Percentiles rank a stretch among this genome's conserved stretches.
These are phyloP conservation scores for Beauveria pseudobassiana DNA, from an alignment of 2,329 filamentous ascomycete species.

Conservation along the genomic window DNA sequence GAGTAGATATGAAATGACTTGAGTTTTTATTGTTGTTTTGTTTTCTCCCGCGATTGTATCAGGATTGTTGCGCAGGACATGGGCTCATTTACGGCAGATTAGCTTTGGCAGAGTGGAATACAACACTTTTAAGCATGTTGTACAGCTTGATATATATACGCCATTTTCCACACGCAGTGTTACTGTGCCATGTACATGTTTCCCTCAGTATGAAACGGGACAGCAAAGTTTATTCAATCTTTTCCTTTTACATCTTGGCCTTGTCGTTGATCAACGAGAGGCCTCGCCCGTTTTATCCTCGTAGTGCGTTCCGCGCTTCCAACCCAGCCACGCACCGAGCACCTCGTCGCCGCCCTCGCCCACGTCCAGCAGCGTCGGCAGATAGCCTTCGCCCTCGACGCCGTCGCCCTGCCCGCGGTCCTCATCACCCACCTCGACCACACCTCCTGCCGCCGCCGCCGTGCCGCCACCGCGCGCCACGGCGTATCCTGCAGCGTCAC, in stretches of 20 bases:
- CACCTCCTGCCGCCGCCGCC: slow-evolving; percentile 8
- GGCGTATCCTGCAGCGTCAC: slow-evolving; percentile 66
- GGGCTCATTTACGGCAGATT: neutral
- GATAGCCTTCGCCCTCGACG: slow-evolving; percentile 61
- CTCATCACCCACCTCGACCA: slow-evolving; percentile 17
- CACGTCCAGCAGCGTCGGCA: slow-evolving; percentile 48
- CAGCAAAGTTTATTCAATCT: too few relatives aligned
- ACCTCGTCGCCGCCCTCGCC: slow-evolving; percentile 67
- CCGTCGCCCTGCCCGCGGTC: slow-evolving; percentile 56
- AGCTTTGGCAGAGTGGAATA: neutral
- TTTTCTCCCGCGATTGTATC: neutral
- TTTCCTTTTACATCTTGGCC: slow-evolving; percentile 25
- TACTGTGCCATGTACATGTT: neutral
- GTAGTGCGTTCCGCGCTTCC: slow-evolving; percentile 65
- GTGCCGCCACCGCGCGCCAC: slow-evolving; percentile 44
- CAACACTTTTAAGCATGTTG: neutral
- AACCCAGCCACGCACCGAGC: slow-evolving; percentile 67
- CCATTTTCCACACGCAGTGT: too few relatives aligned
- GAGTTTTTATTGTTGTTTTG: neutral
- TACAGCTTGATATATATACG: too few relatives aligned
- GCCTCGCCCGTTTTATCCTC: slow-evolving; percentile 51
- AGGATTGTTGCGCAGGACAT: neutral
- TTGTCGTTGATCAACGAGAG: slow-evolving; percentile 36
- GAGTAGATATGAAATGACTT: slow-evolving; percentile 23
- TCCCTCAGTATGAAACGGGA: neutral